These are phyloP conservation scores for Heliamphora exappendiculata DNA, from an alignment of 148 eudicot genomes.

Conservation along the genomic window DNA sequence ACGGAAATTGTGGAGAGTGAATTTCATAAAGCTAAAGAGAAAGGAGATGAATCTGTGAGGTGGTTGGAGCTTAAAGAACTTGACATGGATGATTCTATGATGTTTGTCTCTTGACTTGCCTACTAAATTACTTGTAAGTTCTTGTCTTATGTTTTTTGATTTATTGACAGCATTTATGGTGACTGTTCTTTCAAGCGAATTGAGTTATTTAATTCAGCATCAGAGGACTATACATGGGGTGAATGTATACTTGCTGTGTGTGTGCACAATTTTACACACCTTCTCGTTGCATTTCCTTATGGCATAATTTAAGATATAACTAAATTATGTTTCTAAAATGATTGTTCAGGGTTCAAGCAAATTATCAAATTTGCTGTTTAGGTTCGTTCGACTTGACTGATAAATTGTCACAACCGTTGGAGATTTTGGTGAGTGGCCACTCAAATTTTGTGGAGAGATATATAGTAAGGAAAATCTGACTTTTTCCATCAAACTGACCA, in stretches of 20 bases:
- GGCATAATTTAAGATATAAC: background rate
- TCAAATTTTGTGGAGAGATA: conserved; percentile 89
- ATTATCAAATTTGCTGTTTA: conserved; percentile 19
- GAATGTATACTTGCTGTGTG: background rate
- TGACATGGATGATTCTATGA: conserved; percentile 54
- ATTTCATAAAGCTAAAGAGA: conserved; percentile 39
- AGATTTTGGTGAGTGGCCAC: conserved; percentile 86
- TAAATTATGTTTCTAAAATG: background rate
- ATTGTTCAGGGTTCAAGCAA: conserved; percentile 24
- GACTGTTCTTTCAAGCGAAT: background rate
- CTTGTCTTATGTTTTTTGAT: conserved; percentile 2
- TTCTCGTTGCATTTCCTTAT: background rate
- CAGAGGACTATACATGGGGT: background rate
- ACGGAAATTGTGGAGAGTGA: conserved; percentile 55
- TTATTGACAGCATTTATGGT: background rate
- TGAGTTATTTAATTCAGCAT: background rate
- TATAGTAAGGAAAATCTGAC: conserved; percentile 62
- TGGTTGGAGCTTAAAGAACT: conserved; percentile 97
- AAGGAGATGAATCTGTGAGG: conserved; percentile 37
- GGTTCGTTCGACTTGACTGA: too few species aligned
- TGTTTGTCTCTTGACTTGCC: conserved; percentile 72
- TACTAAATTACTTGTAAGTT: conserved; percentile 74
- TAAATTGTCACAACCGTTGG: too few species aligned
- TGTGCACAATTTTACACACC: background rate
- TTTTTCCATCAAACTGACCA: conserved; percentile 30